Percentiles rank a stretch among this genome's conserved stretches.
These are phyloP conservation scores for Dendrobium chrysotoxum DNA, from an alignment of 106 monocot species.

Conservation along the genomic window DNA sequence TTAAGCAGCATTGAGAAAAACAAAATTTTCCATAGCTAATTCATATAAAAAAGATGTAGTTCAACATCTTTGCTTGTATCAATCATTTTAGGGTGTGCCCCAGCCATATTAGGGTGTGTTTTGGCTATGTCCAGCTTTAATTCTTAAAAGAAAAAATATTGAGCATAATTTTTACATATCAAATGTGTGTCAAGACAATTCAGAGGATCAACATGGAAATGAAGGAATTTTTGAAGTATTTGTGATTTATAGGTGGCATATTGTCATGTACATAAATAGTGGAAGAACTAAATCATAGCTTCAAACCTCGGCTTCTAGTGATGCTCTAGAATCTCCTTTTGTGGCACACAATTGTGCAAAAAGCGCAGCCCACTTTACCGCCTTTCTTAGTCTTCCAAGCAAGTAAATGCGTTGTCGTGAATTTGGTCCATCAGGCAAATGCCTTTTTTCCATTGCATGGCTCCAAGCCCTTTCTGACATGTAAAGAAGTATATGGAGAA, in stretches of 20 bases:
- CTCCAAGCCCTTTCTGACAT: conserved; percentile 99
- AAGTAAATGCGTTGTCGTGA: conserved; percentile 80
- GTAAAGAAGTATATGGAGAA: conserved; percentile 87
- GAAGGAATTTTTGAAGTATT: not conserved
- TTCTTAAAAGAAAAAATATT: not conserved
- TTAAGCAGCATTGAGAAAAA: not conserved
- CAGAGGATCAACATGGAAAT: not conserved
- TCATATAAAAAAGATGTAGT: not conserved
- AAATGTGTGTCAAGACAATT: not conserved
- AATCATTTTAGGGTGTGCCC: not conserved
- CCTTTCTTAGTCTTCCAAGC: conserved; percentile 87
- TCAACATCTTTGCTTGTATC: not conserved
- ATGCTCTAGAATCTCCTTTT: conserved; percentile 90
- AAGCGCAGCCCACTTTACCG: conserved; percentile 92
- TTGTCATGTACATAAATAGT: not conserved
- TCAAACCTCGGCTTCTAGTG: conserved; percentile 89
- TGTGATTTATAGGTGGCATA: not conserved
- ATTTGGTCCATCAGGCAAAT: conserved; percentile 89
- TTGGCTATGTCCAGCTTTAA: not conserved
- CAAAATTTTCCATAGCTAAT: not conserved
- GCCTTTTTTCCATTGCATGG: conserved; percentile 99
- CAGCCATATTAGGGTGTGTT: not conserved
- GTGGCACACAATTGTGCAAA: conserved; percentile 80
- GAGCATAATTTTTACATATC: not conserved
- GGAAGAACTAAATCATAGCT: not conserved